phyloP scores from a whole-genome alignment of 2,329 filamentous ascomycete species.

The Fusarium piperis region DNA sequence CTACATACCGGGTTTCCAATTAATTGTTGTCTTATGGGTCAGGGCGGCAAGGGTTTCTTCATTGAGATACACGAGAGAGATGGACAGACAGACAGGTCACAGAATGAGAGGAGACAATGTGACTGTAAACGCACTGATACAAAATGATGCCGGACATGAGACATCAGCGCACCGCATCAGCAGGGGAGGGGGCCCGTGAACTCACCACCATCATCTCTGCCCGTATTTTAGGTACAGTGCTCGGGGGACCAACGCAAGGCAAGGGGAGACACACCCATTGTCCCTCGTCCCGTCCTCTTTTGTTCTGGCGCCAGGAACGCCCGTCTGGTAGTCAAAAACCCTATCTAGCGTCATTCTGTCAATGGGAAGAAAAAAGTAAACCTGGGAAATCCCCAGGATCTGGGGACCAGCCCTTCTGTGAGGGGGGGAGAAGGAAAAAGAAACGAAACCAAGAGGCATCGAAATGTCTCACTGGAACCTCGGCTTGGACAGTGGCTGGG shows the following conservation, averaged over 20 bases:
- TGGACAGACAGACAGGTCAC: neutral
- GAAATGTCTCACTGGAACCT: neutral
- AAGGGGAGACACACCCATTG: neutral
- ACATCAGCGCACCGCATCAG: conserved; percentile 24
- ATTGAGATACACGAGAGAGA: neutral
- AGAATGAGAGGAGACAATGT: neutral
- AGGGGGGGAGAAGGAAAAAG: neutral
- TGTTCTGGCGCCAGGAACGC: conserved; percentile 24
- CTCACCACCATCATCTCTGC: neutral
- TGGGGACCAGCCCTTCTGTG: neutral
- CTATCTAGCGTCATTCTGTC: neutral
- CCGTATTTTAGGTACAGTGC: neutral
- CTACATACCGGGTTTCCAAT: neutral
- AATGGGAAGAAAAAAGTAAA: neutral
- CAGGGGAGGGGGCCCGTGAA: conserved; percentile 8
- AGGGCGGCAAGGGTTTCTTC: neutral
- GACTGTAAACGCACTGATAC: conserved; percentile 1
- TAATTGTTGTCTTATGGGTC: neutral
- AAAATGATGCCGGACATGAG: conserved; percentile 5
- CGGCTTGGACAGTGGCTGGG: neutral
- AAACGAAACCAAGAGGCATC: neutral
- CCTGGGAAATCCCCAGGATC: neutral
- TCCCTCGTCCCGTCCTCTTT: neutral
- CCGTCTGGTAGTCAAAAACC: neutral
- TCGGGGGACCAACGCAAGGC: neutral